Base-by-base conservation (phyloP, 306 rosid species). In the Cajanus cajan region DNA sequence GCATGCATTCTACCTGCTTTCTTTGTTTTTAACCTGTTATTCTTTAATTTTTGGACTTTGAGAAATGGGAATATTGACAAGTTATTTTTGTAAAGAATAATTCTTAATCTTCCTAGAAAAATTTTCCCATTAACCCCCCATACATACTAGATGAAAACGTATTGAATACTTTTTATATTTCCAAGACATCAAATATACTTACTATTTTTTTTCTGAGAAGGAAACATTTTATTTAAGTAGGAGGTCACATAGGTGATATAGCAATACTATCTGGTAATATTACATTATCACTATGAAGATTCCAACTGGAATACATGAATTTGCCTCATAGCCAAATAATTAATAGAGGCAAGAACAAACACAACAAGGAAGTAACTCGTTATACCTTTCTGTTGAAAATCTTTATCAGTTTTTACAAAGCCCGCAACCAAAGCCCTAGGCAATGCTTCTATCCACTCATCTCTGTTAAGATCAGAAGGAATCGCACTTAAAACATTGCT, bases 401-500 rank as follows among this genome's bases (percentile, higher is more conserved):
- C 98, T 83, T 91, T 96, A 85, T 96, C 99, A 16, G 99, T 96
- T 89, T 96, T 96, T 54, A 96, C 98, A 79, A 96, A 96, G 79
- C 97, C 99, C 18, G 99, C 93, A 57, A 96, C 99, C 90, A 96
- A 86, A 77, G 99, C 96, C 90, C 99, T 87, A 65, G 98, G 99
- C 76, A 96, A 86, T 8, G 99, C 98, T 65, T 97, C 90, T 52
- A 91, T 73, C 99, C 98, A 96, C 82, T 96, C 99, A 36, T 96
- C 98, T 89, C 96, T 87, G 81, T 90, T 96, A 80, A 93, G 98
- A 87, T 96, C 98, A 2, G 91, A 66, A 33, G 99, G 98, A 76
- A 96, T 82, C 22, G 98, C 99, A 12, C 86, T 80, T 74, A 96
- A 81, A 77, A 93, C 87, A 61, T 88, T 93, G 85, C 82, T 93